Evolutionary conservation across 768 basidiomycete species (phyloP).

Genomic region (Termitomyces sp.): DNA sequence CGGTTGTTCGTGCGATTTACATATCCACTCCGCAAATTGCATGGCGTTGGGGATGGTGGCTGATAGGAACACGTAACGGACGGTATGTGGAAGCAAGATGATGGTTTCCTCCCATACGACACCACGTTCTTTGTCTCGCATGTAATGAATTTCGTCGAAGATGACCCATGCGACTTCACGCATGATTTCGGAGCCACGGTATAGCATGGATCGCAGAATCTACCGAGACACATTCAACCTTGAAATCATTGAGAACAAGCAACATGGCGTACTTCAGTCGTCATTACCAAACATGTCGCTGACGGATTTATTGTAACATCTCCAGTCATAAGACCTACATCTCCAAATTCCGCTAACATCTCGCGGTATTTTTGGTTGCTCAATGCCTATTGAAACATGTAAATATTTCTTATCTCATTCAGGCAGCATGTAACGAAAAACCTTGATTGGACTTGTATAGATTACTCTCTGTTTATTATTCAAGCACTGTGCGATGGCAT

Average conservation of each 20-base stretch:
- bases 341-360: slow-evolving; percentile 94
- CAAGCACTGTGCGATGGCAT: slow-evolving; percentile 96
- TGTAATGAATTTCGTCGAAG: slow-evolving; percentile 99
- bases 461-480: slow-evolving; percentile 94
- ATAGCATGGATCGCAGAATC: slow-evolving; percentile 99
- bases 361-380: slow-evolving; percentile 99
- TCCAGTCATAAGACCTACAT: slow-evolving; percentile 98
- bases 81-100: slow-evolving; percentile 92
- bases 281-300: slow-evolving; percentile 98
- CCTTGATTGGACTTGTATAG: slow-evolving; percentile 99
- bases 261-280: slow-evolving; percentile 74
- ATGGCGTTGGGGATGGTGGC: slow-evolving; percentile 99
- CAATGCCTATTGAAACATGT: slow-evolving; percentile 63
- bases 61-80: slow-evolving; percentile 97
- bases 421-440: slow-evolving; percentile 36
- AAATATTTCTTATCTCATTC: slow-evolving; percentile 4
- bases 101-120: slow-evolving; percentile 99
- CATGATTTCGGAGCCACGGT: slow-evolving; percentile 98
- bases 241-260: not conserved
- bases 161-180: slow-evolving; percentile 99
- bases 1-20: slow-evolving; percentile 94
- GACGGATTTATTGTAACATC: slow-evolving; percentile 99
- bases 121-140: slow-evolving; percentile 98
- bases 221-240: slow-evolving; percentile 24
- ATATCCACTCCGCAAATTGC: slow-evolving; percentile 99